Percentiles rank a stretch among this genome's conserved stretches.
Evolutionary conservation across 192 early-diverging fungal species (phyloP).

Genomic region (Coemansia erecta): DNA sequence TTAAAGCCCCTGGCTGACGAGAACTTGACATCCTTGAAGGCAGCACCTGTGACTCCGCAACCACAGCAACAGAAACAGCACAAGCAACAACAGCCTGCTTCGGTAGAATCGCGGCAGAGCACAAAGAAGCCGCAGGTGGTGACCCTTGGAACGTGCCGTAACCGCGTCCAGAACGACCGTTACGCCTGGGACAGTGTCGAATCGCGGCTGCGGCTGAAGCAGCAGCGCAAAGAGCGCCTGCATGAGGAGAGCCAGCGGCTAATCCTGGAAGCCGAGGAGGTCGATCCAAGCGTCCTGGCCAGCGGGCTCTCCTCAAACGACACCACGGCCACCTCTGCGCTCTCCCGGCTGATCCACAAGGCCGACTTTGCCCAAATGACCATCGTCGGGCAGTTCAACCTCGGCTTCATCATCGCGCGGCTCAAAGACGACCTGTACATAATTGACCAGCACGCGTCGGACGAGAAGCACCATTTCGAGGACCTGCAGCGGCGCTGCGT

Average conservation of each 20-base stretch:
- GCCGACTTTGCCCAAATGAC: constrained; percentile 80
- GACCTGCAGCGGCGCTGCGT: constrained; percentile 61
- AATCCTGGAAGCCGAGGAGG: background rate
- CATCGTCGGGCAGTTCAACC: constrained; percentile 95
- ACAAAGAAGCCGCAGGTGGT: constrained; percentile 19
- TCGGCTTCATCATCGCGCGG: constrained; percentile 85
- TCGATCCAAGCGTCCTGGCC: background rate
- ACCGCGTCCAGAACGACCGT: constrained; percentile 27
- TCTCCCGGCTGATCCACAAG: constrained; percentile 63
- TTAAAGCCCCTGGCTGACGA: background rate
- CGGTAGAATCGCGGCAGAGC: background rate
- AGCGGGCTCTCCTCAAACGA: constrained; percentile 25
- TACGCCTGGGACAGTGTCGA: constrained; percentile 18
- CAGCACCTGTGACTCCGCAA: background rate
- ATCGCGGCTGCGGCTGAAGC: constrained; percentile 18
- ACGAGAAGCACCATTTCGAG: constrained; percentile 98
- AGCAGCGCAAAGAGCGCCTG: constrained; percentile 5
- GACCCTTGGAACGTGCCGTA: constrained; percentile 31
- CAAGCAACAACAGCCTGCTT: background rate
- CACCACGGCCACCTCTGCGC: constrained; percentile 15
- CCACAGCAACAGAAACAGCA: constrained; percentile 1
- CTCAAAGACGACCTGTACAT: constrained; percentile 78
- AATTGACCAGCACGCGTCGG: constrained; percentile 96
- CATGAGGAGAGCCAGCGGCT: constrained; percentile 15
- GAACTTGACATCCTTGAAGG: background rate